Conservation (phyloP, 2,329 filamentous ascomycete species). For the Cryphonectria nitschkei region DNA sequence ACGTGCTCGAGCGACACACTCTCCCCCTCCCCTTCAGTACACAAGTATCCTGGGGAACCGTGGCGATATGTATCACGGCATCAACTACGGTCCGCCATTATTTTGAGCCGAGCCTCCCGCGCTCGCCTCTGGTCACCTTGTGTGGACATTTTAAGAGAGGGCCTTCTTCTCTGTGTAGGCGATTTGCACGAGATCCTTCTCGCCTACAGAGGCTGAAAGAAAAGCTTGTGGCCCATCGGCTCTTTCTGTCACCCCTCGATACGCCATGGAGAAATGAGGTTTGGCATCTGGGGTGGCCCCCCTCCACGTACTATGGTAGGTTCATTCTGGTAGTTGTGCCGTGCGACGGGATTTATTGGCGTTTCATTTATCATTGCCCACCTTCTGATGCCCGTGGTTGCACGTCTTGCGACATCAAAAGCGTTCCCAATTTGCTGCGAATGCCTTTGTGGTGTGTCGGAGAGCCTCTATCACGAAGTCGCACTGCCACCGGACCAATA, state of each 20-base stretch:
- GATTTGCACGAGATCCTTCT: background rate
- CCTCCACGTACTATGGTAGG: background rate
- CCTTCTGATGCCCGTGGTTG: background rate
- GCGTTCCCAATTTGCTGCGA: background rate
- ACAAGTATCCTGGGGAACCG: background rate
- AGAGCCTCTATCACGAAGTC: background rate
- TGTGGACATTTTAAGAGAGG: background rate
- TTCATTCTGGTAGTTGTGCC: background rate
- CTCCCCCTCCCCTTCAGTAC: background rate
- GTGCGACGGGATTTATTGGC: background rate
- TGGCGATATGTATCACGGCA: conserved; percentile 7
- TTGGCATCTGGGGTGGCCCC: background rate
- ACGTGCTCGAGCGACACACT: background rate
- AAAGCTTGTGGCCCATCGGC: background rate
- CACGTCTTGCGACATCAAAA: conserved; percentile 4
- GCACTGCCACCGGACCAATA: background rate
- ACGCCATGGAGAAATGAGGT: background rate
- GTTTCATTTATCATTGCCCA: background rate
- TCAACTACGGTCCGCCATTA: conserved; percentile 9
- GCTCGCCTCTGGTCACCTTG: background rate
- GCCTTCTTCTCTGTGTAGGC: background rate
- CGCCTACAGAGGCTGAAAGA: background rate
- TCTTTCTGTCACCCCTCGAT: background rate
- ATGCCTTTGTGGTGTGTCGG: background rate
- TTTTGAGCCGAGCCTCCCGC: conserved; percentile 3